A percentile compares a stretch with the other conserved stretches of the same genome.
phyloP scores from a whole-genome alignment of 2,329 filamentous ascomycete species.

The Xylariales sp. region DNA sequence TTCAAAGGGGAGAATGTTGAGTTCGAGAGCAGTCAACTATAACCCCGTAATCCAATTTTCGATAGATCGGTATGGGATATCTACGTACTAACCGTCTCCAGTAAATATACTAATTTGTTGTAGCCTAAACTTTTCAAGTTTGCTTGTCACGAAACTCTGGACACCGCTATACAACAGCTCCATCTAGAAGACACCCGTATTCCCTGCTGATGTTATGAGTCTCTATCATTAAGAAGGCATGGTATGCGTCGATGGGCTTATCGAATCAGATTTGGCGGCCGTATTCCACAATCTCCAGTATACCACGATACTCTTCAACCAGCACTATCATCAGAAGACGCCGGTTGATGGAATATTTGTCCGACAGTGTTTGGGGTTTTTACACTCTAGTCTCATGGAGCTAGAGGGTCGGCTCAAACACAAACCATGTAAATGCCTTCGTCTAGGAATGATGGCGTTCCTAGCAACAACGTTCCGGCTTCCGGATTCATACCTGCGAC shows the following conservation, averaged over 20 bases:
- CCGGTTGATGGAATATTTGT: neutral
- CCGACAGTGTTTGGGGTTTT: constrained; percentile 1
- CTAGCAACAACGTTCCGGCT: neutral
- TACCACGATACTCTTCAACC: constrained; percentile 2
- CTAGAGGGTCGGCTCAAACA: neutral
- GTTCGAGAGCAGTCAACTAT: neutral
- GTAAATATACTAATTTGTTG: neutral
- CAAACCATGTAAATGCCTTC: neutral
- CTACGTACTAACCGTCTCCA: neutral
- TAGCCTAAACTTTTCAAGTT: constrained; percentile 4
- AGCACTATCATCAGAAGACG: constrained; percentile 2
- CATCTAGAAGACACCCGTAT: neutral
- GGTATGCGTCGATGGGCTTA: neutral
- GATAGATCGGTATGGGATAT: neutral
- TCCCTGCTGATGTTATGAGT: neutral
- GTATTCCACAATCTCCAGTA: constrained; percentile 1
- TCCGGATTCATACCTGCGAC: neutral
- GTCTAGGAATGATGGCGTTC: constrained; percentile 2
- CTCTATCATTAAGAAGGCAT: neutral
- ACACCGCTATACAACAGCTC: constrained; percentile 2
- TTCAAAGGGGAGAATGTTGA: neutral
- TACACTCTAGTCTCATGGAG: constrained; percentile 3
- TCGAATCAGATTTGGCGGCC: neutral
- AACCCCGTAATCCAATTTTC: constrained; percentile 3
- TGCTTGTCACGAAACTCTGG: constrained; percentile 3